These are phyloP conservation scores for Populus deltoides DNA, from an alignment of 345 rosid species.

Conservation along the genomic window DNA sequence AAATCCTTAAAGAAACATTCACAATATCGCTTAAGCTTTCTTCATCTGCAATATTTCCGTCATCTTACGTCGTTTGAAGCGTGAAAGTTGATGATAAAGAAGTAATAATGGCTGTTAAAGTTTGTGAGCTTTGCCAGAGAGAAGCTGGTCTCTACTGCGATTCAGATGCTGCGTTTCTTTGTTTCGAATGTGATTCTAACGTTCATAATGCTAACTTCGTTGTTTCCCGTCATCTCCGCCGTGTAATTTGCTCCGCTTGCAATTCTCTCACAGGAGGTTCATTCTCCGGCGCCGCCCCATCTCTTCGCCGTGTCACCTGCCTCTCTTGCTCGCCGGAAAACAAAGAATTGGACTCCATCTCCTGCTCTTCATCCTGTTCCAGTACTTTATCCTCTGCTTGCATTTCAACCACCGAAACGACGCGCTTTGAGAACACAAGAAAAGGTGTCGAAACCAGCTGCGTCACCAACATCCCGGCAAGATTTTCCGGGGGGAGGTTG, in stretches of 20 bases:
- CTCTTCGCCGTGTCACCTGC: constrained; percentile 10
- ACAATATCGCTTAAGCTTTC: not conserved
- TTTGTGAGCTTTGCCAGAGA: constrained; percentile 42
- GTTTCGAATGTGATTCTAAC: constrained; percentile 35
- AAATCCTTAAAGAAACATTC: not conserved
- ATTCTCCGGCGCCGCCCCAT: constrained; percentile 12
- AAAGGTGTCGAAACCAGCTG: not conserved
- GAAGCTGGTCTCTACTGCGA: constrained; percentile 39
- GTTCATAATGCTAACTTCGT: constrained; percentile 54
- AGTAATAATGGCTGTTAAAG: not conserved
- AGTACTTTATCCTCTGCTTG: constrained; percentile 11
- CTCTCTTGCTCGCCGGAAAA: constrained; percentile 9
- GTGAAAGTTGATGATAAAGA: not conserved
- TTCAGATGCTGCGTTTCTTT: constrained; percentile 48
- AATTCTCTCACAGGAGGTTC: constrained; percentile 8
- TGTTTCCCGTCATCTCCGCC: constrained; percentile 48
- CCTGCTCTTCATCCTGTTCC: constrained; percentile 13
- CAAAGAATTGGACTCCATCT: not conserved
- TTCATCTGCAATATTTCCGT: not conserved
- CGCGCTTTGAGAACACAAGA: not conserved
- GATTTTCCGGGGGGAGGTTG: constrained; percentile 5
- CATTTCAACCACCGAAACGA: constrained; percentile 25
- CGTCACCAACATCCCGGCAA: not conserved
- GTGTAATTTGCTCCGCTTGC: constrained; percentile 26
- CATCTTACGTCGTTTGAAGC: not conserved